Evolutionary conservation across 2,329 filamentous ascomycete species (phyloP), one percentile per base, ranked within the genome.

Genomic region (Arthrobotrys pseudoclavata): DNA sequence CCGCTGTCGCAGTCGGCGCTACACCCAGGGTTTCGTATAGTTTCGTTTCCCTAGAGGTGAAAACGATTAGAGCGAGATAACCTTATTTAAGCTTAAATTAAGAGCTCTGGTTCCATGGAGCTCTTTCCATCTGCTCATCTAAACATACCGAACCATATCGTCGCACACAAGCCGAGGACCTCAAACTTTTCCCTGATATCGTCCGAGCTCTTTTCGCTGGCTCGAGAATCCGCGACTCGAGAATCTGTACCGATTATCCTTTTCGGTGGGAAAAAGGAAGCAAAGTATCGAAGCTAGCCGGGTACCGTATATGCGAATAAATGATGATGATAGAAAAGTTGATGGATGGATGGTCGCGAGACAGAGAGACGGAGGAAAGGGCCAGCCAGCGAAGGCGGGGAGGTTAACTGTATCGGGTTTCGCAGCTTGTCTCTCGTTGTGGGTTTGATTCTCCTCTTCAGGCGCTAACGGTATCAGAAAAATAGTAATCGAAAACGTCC

Each of bases 11-110:
- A 77, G 90, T 89, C 42, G 95, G 89, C 84, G 92, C 91, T 85
- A 97, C 86, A 83, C 88, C 87, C 82, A 99, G 87, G 79, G 89
- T 88, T 84, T 98, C 93, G 87, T 99, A 99, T 79, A 98, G 91
- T 85, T 96, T 97, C 66, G 92, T 96, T 87, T 98, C 95, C 82
- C 93, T 92, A 81, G n/a, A 31, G 12, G 20, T 4, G 12, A n/a
- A 29, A 55, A 18, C 1, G 26, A 18, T 55, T 24, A 48, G 53
- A 31, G 48, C 48, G 47, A 24, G 26, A 20, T 22, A 40, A 53
- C 55, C 31, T 57, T 47, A 31, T 18, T 62, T 29, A 62, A 70
- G 67, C 55, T 69, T 45, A 29, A 18, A 26, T 47, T 20, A 48
- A 60, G 34, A 69, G 52, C 52, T 55, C 47, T 12, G 7, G 31